A percentile compares a stretch with the other conserved stretches of the same genome.
Evolutionary conservation across 176 grass and related monocot species (phyloP).

Genomic region (Triticum dicoccoides): DNA sequence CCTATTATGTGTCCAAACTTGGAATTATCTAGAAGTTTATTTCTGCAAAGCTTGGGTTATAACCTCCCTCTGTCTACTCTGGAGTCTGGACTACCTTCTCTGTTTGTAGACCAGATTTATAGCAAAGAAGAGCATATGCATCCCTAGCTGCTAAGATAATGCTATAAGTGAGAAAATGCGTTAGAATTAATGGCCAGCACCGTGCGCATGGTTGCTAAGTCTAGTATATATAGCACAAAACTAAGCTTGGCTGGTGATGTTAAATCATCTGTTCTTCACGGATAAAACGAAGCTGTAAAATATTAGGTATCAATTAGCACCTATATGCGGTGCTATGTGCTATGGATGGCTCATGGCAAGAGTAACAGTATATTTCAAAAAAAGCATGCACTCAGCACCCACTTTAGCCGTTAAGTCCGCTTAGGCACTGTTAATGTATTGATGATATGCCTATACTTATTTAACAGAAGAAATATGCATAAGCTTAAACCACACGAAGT

Average conservation of each 20-base stretch:
- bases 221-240: neutral
- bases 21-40: neutral
- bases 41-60: neutral
- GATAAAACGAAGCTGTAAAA: neutral
- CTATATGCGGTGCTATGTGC: neutral
- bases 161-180: neutral
- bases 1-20: neutral
- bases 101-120: neutral
- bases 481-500: neutral
- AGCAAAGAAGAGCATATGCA: neutral
- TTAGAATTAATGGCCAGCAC: neutral
- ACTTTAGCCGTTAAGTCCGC: neutral
- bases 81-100: neutral
- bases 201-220: neutral
- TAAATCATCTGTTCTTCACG: neutral
- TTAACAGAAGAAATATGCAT: neutral
- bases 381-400: neutral
- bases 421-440: constrained; percentile 16
- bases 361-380: neutral
- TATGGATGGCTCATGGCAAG: neutral
- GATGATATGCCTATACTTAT: neutral
- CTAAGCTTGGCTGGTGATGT: neutral
- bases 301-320: neutral
- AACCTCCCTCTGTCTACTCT: neutral
- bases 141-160: neutral